Percentiles rank a stretch among this genome's conserved stretches.
Conservation (phyloP, 2,329 filamentous ascomycete genomes). For the Emericellopsis atlantica region DNA sequence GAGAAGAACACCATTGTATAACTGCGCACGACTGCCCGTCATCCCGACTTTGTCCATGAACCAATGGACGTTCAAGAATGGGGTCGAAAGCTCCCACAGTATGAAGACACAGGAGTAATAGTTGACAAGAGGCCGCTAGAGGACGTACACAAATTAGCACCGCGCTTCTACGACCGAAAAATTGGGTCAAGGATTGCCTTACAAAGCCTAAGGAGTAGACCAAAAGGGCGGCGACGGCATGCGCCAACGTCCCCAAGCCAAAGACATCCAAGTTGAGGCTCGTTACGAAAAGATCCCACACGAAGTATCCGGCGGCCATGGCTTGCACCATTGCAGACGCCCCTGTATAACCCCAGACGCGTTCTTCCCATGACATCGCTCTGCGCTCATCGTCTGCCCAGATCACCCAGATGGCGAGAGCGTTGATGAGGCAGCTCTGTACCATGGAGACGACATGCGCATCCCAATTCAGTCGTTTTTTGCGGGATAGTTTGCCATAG, state of each 20-base stretch:
- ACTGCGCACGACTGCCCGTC: conserved; percentile 61
- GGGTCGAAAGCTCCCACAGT: conserved; percentile 75
- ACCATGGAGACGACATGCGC: conserved; percentile 76
- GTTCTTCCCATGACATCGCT: conserved; percentile 52
- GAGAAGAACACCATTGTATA: conserved; percentile 65
- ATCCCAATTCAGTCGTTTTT: conserved; percentile 65
- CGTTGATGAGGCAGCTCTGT: conserved; percentile 62
- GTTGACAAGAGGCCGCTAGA: conserved; percentile 69
- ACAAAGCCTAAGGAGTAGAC: conserved; percentile 75
- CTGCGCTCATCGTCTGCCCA: conserved; percentile 53
- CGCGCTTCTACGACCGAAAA: not conserved
- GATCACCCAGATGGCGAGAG: conserved; percentile 63
- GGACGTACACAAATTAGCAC: not conserved
- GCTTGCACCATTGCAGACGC: conserved; percentile 61
- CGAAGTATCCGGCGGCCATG: conserved; percentile 68
- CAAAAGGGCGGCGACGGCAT: conserved; percentile 59
- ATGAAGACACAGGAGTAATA: conserved; percentile 74
- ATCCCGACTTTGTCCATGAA: conserved; percentile 79
- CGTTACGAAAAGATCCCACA: conserved; percentile 70
- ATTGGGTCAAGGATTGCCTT: conserved; percentile 22
- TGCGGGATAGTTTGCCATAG: conserved; percentile 52
- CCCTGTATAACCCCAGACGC: conserved; percentile 69
- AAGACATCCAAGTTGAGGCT: conserved; percentile 57
- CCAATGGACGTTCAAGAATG: conserved; percentile 84
- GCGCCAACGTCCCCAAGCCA: conserved; percentile 62